A percentile compares a stretch with the other conserved stretches of the same genome.
phyloP scores from a whole-genome alignment of 192 early-diverging fungal species.

The Mortierella claussenii region DNA sequence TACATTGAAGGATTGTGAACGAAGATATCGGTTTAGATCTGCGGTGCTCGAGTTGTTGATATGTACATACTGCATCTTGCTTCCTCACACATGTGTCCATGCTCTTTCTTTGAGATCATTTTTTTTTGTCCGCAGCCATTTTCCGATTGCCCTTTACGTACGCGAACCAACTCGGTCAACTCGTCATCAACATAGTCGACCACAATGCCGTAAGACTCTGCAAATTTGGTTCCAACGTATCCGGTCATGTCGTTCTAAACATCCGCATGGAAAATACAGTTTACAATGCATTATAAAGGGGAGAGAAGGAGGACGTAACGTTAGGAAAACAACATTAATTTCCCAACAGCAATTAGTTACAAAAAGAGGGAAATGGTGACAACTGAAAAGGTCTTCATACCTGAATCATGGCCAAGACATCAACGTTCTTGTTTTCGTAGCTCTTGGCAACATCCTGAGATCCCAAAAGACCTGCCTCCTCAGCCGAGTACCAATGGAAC shows the following conservation, averaged over 20 bases:
- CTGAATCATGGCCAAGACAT: slow-evolving; percentile 84
- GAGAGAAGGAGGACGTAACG: background rate
- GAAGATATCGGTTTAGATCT: background rate
- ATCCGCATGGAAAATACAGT: too few relatives aligned
- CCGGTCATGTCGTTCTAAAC: slow-evolving; percentile 92
- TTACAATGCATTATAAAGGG: background rate
- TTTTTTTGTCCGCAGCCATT: too few relatives aligned
- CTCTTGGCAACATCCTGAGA: slow-evolving; percentile 82
- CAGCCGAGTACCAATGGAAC: slow-evolving; percentile 96
- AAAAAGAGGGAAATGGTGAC: too few relatives aligned
- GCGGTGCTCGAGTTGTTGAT: background rate
- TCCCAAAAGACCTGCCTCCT: slow-evolving; percentile 92
- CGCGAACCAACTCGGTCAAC: slow-evolving; percentile 61
- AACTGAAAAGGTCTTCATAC: slow-evolving; percentile 50
- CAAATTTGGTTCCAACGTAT: slow-evolving; percentile 67
- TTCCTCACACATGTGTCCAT: too few relatives aligned
- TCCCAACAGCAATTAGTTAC: background rate
- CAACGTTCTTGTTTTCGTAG: slow-evolving; percentile 67
- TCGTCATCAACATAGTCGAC: slow-evolving; percentile 82
- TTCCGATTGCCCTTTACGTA: slow-evolving; percentile 14
- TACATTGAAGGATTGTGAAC: slow-evolving; percentile 7
- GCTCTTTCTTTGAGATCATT: too few relatives aligned
- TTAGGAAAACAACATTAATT: background rate
- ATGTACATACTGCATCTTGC: background rate
- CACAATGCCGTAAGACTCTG: slow-evolving; percentile 81